phyloP scores from a whole-genome alignment of 768 basidiomycete species.

The Boletus reticulatus region DNA sequence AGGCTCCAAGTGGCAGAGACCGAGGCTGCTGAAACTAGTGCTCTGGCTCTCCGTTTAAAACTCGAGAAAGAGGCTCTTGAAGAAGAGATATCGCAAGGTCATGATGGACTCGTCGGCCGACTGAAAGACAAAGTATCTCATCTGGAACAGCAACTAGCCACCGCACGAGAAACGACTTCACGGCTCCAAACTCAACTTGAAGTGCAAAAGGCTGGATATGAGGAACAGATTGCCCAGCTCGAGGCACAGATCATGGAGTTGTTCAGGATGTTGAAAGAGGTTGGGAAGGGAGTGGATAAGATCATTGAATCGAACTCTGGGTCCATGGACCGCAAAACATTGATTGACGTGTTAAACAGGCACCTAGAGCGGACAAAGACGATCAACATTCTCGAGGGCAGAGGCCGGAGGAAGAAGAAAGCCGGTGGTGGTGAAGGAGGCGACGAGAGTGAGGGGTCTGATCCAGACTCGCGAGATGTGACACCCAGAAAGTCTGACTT shows the following conservation, averaged over 20 bases:
- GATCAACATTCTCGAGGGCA: constrained; percentile 82
- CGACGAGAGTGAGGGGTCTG: constrained; percentile 37
- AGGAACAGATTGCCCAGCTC: constrained; percentile 83
- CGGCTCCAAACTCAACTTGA: constrained; percentile 76
- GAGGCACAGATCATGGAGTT: constrained; percentile 92
- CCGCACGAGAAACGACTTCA: constrained; percentile 77
- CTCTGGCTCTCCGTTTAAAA: constrained; percentile 60
- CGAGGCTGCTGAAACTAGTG: constrained; percentile 70
- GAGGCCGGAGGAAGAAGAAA: constrained; percentile 34
- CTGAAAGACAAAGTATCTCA: constrained; percentile 69
- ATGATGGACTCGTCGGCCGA: constrained; percentile 80
- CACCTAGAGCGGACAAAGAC: constrained; percentile 83
- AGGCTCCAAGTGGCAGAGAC: constrained; percentile 73
- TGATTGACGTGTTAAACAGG: constrained; percentile 78
- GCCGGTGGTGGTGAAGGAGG: constrained; percentile 32
- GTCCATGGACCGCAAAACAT: constrained; percentile 73
- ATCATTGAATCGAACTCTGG: constrained; percentile 62
- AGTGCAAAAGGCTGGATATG: constrained; percentile 74
- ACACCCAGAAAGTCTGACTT: constrained; percentile 57
- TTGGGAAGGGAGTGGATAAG: constrained; percentile 71
- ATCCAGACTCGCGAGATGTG: constrained; percentile 50
- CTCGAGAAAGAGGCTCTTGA: constrained; percentile 83
- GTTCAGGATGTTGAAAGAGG: constrained; percentile 90
- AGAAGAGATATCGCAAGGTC: constrained; percentile 76
- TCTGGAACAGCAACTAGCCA: constrained; percentile 72